These are phyloP conservation scores for Ceratocystis cacaofunesta DNA, from an alignment of 2,329 filamentous ascomycete species.

Conservation along the genomic window DNA sequence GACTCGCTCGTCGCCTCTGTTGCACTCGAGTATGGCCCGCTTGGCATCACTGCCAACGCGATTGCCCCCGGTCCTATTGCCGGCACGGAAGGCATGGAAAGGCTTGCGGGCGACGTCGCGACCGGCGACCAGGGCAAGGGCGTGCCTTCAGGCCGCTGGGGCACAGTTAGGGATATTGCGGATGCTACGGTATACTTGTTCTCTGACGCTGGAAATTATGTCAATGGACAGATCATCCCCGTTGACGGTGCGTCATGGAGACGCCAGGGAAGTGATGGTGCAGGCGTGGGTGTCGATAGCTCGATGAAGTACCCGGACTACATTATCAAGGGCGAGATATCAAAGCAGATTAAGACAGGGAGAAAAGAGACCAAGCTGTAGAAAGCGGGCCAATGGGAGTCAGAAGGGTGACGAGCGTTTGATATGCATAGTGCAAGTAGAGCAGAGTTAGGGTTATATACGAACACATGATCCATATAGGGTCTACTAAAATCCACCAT, in stretches of 20 bases:
- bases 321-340: slow-evolving; percentile 25
- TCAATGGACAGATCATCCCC: slow-evolving; percentile 70
- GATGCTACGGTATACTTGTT: slow-evolving; percentile 87
- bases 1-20: slow-evolving; percentile 70
- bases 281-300: slow-evolving; percentile 33
- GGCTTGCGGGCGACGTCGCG: slow-evolving; percentile 33
- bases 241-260: slow-evolving; percentile 51
- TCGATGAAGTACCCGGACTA: slow-evolving; percentile 40
- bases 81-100: slow-evolving; percentile 66
- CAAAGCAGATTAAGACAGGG: slow-evolving; percentile 24
- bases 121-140: slow-evolving; percentile 18
- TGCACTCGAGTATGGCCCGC: slow-evolving; percentile 78
- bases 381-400: not conserved
- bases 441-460: not conserved
- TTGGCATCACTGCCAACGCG: slow-evolving; percentile 74
- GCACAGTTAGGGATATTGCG: slow-evolving; percentile 72
- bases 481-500: not conserved
- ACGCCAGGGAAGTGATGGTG: slow-evolving; percentile 28
- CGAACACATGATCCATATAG: not conserved
- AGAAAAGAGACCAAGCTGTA: slow-evolving; percentile 29
- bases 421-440: not conserved
- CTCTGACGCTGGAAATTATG: slow-evolving; percentile 68
- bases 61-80: slow-evolving; percentile 77
- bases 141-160: slow-evolving; percentile 63
- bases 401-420: too few species aligned